Evolutionary conservation across 805 yeast species (phyloP).

Genomic region (Pichia manshurica): DNA sequence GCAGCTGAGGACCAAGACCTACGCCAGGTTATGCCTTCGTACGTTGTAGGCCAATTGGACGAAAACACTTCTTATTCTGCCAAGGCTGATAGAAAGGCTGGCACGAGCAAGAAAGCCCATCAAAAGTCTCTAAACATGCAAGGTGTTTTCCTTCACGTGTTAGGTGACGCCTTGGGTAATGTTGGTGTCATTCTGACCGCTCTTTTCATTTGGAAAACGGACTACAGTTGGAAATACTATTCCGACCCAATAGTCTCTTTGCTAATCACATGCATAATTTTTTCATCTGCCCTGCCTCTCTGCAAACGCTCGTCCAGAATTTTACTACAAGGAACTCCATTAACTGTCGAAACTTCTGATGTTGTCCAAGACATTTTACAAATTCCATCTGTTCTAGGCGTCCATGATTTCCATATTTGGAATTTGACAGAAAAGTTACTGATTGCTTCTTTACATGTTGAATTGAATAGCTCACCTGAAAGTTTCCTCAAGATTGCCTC

Average conservation of each 20-base stretch:
- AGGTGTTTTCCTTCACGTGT: slow-evolving; percentile 90
- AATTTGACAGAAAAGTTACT: slow-evolving; percentile 80
- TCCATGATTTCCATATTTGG: slow-evolving; percentile 97
- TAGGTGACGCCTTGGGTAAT: slow-evolving; percentile 96
- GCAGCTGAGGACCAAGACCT: slow-evolving; percentile 22
- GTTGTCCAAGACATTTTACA: slow-evolving; percentile 63
- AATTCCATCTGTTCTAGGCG: slow-evolving; percentile 69
- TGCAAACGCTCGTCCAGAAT: slow-evolving; percentile 84
- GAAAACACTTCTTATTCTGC: not conserved
- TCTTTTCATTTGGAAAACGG: slow-evolving; percentile 87
- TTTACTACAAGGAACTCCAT: slow-evolving; percentile 87
- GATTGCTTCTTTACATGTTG: slow-evolving; percentile 87
- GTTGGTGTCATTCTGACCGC: slow-evolving; percentile 90
- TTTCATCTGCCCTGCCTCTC: slow-evolving; percentile 85
- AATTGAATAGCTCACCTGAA: slow-evolving; percentile 58
- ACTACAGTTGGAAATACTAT: slow-evolving; percentile 80
- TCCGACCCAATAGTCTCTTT: slow-evolving; percentile 84
- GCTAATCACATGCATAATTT: slow-evolving; percentile 80
- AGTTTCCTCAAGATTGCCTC: slow-evolving; percentile 66
- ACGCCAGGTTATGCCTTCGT: slow-evolving; percentile 26
- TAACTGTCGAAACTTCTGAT: slow-evolving; percentile 67
- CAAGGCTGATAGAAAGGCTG: slow-evolving; percentile 9
- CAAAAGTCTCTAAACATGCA: slow-evolving; percentile 86
- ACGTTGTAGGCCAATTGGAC: slow-evolving; percentile 23
- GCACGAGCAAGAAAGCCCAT: slow-evolving; percentile 13